Evolutionary conservation across 257 asterid genomes (phyloP), one percentile per base, ranked within the genome.

Genomic region (Solanum lycopersicoides): DNA sequence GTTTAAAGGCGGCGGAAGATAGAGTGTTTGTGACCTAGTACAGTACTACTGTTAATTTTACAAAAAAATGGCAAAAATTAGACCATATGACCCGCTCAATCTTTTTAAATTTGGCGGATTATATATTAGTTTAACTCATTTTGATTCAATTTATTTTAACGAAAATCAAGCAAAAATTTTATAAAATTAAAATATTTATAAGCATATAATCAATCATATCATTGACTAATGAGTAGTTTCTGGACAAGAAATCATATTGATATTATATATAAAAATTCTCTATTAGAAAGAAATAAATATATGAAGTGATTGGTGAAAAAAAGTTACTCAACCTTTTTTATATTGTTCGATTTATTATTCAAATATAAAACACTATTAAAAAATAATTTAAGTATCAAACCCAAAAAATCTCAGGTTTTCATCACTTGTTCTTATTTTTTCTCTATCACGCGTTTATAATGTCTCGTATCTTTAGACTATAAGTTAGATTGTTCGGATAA

Each of bases 161-260:
- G 3, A 53, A 53, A 18, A 53, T 0, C 16, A 18, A 53, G 63
- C 63, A 53, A 53, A 53, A 16, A 53, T 3, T 0, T 7, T 0
- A 7, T 53, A 53, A 53, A 53, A 53, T 53, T 0, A 53, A 53
- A 53, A 53, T 53, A 53, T 6, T 53, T 53, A 53, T 0, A 53
- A 18, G 20, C 0, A 18, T 18, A 53, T 6, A 0, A 37, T 37
- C 39, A 5, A 6, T 37, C 39, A 0, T 41, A 41, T 41, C 44
- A 8, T 39, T 41, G 1, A 41, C 10, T 9, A 9, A 41, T 9
- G 3, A 0, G 44, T 41, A 9, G 2, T 9, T 41, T 41, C 0
- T 41, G 11, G 3, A 42, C 4, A 53, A 53, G 10, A 53, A 53
- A 18, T 23, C 4, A 1, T 8, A 53, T 16, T 16, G 11, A 53